Base-by-base conservation (phyloP, 192 early-diverging fungal genomes). In the Backusella australiensis region DNA sequence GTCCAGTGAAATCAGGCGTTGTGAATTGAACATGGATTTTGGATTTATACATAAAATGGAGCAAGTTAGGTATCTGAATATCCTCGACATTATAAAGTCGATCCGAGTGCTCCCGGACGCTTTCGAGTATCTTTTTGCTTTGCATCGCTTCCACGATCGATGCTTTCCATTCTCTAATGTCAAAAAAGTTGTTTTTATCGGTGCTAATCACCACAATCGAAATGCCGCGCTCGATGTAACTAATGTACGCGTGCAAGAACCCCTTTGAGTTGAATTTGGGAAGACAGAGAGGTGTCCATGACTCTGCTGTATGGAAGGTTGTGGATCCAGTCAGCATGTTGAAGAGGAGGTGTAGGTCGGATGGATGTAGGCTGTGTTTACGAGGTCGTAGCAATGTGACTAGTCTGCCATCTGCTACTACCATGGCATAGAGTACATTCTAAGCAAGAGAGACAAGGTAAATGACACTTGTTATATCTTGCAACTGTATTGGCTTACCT, bases 221-320 rank as follows among this genome's bases (percentile, higher is more conserved):
- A 7, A 93, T 83, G n/a, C 92, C 89, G 0, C 86, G 81, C 2
- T 87, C 87, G 32, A 97, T 86, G 78, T 94, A 97, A 73, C 86
- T 92, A 21, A 97, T 88, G 71, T 97, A 97, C 1, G 91, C 92
- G 74, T 97, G 91, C 36, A 99, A 78, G 81, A 97, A 99, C 17
- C 92, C 94, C 73, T 91, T 86, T 72, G 89, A 87, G 83, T 97
- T 94, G 85, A 97, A 94, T 72, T 89, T 89, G 39, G 97, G 96
- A n/a, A 97, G 87, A 75, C 97, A 99, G 21, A 99, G 85, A 23
- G 97, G 97, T 1, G 91, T 95, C 96, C 97, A 99, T 32, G 91
- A 91, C 83, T 99, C 97, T 52, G 89, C 93, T 1, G 91, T 86
- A 17, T 87, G 79, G 82, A 97, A 98, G 6, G 89, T 87, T 1